Evolutionary conservation across 352 stramenopile species (phyloP).

Genomic region (Phytophthora citricola): DNA sequence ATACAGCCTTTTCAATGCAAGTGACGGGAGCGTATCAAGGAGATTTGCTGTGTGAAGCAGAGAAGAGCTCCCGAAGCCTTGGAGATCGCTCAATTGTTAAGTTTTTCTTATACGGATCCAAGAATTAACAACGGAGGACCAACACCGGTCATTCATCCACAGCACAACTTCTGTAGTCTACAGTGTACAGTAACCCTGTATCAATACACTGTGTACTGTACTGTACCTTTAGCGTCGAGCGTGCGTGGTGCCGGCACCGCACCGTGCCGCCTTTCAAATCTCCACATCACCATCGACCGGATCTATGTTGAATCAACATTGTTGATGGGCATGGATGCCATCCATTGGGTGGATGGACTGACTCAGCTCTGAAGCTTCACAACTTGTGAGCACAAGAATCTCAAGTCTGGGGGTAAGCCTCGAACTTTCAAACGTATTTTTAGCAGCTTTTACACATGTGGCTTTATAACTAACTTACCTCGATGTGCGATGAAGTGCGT

Average conservation of each 20-base stretch:
- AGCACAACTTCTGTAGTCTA: too few species aligned
- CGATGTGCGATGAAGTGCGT: too few species aligned
- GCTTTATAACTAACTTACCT: too few species aligned
- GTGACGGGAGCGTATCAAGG: not conserved
- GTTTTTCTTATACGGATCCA: not conserved
- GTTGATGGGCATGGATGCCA: too few species aligned
- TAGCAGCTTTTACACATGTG: too few species aligned
- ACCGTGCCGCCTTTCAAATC: not conserved
- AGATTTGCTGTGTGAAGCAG: slow-evolving; percentile 12
- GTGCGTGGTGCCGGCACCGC: not conserved
- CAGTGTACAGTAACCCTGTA: too few species aligned
- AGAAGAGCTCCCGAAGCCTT: slow-evolving; percentile 5
- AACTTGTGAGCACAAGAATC: too few species aligned
- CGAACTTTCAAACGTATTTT: too few species aligned
- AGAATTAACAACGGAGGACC: not conserved
- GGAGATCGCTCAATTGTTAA: slow-evolving; percentile 11
- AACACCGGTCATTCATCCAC: not conserved
- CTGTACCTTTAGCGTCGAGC: not conserved
- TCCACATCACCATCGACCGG: not conserved
- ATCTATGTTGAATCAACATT: slow-evolving; percentile 6
- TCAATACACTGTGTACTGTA: too few species aligned
- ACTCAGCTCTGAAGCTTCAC: not conserved
- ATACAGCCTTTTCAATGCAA: not conserved
- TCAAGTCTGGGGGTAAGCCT: too few species aligned
- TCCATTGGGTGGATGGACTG: not conserved